Evolutionary conservation across 345 rosid species (phyloP).

Genomic region (Cardamine occulta): DNA sequence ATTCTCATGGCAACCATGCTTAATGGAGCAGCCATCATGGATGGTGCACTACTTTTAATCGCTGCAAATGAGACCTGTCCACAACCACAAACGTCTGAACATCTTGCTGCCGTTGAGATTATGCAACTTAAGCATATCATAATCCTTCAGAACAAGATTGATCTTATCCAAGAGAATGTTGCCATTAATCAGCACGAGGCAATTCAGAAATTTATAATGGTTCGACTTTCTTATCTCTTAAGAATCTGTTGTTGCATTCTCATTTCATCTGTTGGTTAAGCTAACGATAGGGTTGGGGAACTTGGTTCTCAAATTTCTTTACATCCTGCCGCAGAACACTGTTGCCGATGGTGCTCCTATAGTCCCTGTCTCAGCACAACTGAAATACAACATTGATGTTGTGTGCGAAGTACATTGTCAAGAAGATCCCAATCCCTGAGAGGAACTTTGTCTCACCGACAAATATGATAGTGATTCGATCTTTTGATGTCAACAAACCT

Average conservation of each 20-base stretch:
- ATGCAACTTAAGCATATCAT: constrained; percentile 94
- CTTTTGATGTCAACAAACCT: constrained; percentile 97
- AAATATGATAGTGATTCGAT: constrained; percentile 93
- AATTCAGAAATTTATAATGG: constrained; percentile 84
- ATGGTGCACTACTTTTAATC: constrained; percentile 92
- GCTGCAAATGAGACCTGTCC: constrained; percentile 99
- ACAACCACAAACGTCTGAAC: constrained; percentile 98
- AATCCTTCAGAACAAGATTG: constrained; percentile 94
- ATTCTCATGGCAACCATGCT: constrained; percentile 99
- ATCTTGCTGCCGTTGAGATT: constrained; percentile 96
- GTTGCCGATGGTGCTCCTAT: constrained; percentile 92
- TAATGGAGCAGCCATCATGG: constrained; percentile 99
- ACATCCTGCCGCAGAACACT: constrained; percentile 64
- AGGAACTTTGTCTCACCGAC: constrained; percentile 89
- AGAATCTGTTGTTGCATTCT: neutral
- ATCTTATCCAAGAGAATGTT: constrained; percentile 93
- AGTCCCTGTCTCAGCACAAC: constrained; percentile 94
- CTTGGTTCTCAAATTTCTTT: constrained; percentile 11
- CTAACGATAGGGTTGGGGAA: constrained; percentile 12
- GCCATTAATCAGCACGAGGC: constrained; percentile 93
- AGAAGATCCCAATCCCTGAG: constrained; percentile 94
- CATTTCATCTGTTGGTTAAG: constrained; percentile 19
- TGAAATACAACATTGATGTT: constrained; percentile 89
- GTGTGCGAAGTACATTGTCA: constrained; percentile 93
- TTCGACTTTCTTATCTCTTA: constrained; percentile 26